These are phyloP conservation scores for Lipomyces chichibuensis DNA, from an alignment of 805 yeast genomes.

Conservation along the genomic window DNA sequence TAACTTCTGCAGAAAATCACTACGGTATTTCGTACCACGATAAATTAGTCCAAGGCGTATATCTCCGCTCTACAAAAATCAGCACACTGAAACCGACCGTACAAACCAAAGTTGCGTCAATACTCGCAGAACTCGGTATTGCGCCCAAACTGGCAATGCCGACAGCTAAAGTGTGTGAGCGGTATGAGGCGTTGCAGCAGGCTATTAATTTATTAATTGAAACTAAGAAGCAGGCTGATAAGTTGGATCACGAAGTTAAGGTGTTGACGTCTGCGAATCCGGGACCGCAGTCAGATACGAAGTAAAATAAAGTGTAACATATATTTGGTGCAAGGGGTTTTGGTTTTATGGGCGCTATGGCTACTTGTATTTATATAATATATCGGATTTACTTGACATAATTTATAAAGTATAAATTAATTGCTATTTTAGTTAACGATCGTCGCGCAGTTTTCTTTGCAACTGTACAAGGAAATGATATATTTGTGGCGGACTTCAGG, in stretches of 20 bases:
- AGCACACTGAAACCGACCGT: slow-evolving; percentile 77
- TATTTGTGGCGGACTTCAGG: too few species aligned
- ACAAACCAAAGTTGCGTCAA: slow-evolving; percentile 61
- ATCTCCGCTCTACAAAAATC: slow-evolving; percentile 75
- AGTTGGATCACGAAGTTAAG: slow-evolving; percentile 75
- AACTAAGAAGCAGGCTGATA: slow-evolving; percentile 82
- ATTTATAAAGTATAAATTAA: neutral
- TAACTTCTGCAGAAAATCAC: slow-evolving; percentile 56
- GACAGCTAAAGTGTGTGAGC: slow-evolving; percentile 72
- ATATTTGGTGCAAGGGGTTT: neutral
- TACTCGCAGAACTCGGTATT: slow-evolving; percentile 76
- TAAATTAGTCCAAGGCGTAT: slow-evolving; percentile 67
- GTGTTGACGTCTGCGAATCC: slow-evolving; percentile 38
- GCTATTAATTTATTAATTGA: slow-evolving; percentile 75
- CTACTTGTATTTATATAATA: neutral
- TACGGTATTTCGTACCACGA: slow-evolving; percentile 80
- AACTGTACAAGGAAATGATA: too few species aligned
- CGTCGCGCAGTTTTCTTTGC: too few species aligned
- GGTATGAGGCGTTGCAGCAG: slow-evolving; percentile 74
- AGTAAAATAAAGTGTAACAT: neutral
- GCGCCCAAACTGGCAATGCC: slow-evolving; percentile 83
- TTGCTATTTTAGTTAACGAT: too few species aligned
- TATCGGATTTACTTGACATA: neutral
- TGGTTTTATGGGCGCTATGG: neutral
- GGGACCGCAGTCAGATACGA: neutral